Base-by-base conservation (phyloP, 176 grass and related monocot genomes). In the Echinochloa phyllopogon region DNA sequence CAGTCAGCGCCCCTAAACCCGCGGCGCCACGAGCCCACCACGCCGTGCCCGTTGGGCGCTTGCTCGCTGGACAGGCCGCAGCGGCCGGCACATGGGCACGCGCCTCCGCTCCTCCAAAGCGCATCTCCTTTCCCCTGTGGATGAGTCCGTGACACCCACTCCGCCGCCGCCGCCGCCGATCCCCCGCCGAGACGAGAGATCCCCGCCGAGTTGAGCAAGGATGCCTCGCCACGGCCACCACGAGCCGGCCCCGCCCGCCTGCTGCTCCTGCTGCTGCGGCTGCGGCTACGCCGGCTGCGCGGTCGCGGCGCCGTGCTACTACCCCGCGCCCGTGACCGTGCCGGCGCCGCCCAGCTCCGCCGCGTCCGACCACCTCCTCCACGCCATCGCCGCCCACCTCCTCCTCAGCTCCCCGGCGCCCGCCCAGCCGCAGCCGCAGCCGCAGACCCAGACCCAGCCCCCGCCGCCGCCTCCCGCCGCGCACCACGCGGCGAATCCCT, bases 301-400 rank as follows among this genome's bases (percentile, higher is more conserved):
- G n/a, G 44, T 0, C 74, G 74, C 66, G 8, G 23, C 65, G 21
- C 8, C 80, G 23, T 41, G 29, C 87, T 41, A 36, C 76, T 83
- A 11, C 77, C 44, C 74, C 24, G 56, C 86, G 24, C 53, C 74
- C 17, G 44, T 56, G 24, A 43, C 74, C 17, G 44, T 56, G 24
- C 52, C 85, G 63, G 39, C 85, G 23, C 64, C 45, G 42, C 69
- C 78, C 21, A 63, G 37, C 65, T 70, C 37, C 71, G 73, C 79
- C 76, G 78, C 57, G 25, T 86, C 85, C 63, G 90, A 90, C 70
- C 85, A 84, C 8, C 84, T 82, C 43, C 85, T 87, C 78, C 76
- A 86, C 66, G 83, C 86, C 76, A 75, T 79, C 69, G 83, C 83
- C 3, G 63, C 80, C 36, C 83, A 68, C 42, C 73, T 81, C 25